phyloP scores from a whole-genome alignment of 495 filamentous ascomycete species.

The Schizothecium vesticola region DNA sequence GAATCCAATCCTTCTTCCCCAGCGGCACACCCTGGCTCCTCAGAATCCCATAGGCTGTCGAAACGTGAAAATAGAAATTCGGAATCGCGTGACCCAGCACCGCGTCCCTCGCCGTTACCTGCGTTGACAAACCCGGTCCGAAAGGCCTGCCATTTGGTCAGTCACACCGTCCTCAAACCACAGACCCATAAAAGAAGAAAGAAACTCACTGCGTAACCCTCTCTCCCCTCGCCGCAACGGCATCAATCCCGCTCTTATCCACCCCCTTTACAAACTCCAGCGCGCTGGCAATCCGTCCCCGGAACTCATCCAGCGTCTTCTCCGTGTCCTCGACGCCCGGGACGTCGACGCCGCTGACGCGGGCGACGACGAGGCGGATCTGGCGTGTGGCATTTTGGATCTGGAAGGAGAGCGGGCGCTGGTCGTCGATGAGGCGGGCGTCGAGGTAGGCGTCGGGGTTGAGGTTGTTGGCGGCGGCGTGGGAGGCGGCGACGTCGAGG shows the following conservation, averaged over 20 bases:
- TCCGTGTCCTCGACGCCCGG: constrained; percentile 18
- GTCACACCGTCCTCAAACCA: neutral
- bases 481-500: constrained; percentile 24
- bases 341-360: constrained; percentile 10
- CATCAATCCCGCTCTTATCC: constrained; percentile 34
- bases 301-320: constrained; percentile 20
- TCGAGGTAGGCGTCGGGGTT: constrained; percentile 18
- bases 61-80: constrained; percentile 56
- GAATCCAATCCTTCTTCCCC: constrained; percentile 49
- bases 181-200: neutral
- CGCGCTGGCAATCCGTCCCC: constrained; percentile 18
- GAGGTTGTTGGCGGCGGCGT: constrained; percentile 17
- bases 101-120: constrained; percentile 20
- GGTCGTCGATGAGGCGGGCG: constrained; percentile 38
- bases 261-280: constrained; percentile 25
- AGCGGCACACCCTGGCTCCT: constrained; percentile 51
- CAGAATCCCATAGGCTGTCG: constrained; percentile 50
- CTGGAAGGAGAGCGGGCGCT: constrained; percentile 47
- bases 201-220: constrained; percentile 22
- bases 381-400: constrained; percentile 32
- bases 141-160: constrained; percentile 1
- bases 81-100: constrained; percentile 40
- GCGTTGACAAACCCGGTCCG: neutral
- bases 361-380: constrained; percentile 19
- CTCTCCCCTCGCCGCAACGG: constrained; percentile 24